These are phyloP conservation scores for Ecytonucleospora hepatopenaei DNA, from an alignment of 371 early-diverging fungal genomes.

Conservation along the genomic window DNA sequence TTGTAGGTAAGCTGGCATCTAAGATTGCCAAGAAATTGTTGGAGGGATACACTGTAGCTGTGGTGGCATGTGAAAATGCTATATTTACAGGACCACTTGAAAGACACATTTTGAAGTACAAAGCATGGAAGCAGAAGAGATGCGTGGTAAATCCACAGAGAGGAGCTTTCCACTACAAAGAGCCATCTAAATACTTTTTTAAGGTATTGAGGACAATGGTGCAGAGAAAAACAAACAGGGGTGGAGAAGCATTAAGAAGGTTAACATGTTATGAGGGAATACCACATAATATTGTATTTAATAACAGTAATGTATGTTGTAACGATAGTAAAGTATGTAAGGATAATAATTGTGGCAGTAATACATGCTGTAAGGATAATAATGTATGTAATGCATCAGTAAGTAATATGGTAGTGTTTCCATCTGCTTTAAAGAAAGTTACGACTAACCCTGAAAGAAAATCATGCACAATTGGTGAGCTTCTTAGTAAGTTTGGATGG, in stretches of 20 bases:
- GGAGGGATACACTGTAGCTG: slow-evolving; percentile 84
- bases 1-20: slow-evolving; percentile 91
- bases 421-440: slow-evolving; percentile 84
- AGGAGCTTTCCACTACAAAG: slow-evolving; percentile 93
- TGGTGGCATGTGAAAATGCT: slow-evolving; percentile 91
- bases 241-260: slow-evolving; percentile 84
- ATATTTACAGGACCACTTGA: slow-evolving; percentile 92
- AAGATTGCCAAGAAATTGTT: slow-evolving; percentile 93
- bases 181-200: slow-evolving; percentile 92
- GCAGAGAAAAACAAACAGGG: slow-evolving; percentile 93
- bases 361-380: too few species aligned
- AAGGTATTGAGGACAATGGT: slow-evolving; percentile 91
- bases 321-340: too few species aligned
- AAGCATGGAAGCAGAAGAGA: slow-evolving; percentile 90
- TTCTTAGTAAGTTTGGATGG: slow-evolving; percentile 93
- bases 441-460: slow-evolving; percentile 86
- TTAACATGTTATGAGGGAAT: slow-evolving; percentile 95
- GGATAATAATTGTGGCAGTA: too few species aligned
- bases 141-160: slow-evolving; percentile 87
- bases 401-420: slow-evolving; percentile 83
- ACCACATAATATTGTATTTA: slow-evolving; percentile 81
- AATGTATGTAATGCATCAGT: too few species aligned
- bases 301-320: too few species aligned
- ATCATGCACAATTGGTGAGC: slow-evolving; percentile 78
- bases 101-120: slow-evolving; percentile 76